Evolutionary conservation across 1,284 basidiomycete genomes (phyloP), one percentile per base, ranked within the genome.

Genomic region (Microbotryomycetes sp.): DNA sequence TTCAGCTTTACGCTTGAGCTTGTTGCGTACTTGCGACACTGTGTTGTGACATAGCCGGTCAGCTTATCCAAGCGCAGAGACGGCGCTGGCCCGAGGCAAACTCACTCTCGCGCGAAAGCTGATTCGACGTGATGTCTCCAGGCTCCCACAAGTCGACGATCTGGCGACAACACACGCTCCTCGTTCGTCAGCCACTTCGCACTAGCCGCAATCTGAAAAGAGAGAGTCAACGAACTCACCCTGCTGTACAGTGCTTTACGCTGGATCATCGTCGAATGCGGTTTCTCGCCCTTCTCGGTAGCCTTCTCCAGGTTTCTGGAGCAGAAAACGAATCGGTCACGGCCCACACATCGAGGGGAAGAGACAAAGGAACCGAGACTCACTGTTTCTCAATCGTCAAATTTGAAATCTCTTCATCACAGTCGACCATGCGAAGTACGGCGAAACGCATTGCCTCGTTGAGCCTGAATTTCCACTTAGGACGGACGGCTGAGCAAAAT

Each of bases 31-130:
- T n/a, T n/a, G n/a, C n/a, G n/a, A n/a, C n/a, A n/a, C n/a, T n/a
- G n/a, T n/a, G n/a, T n/a, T n/a, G n/a, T n/a, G n/a, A n/a, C n/a
- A n/a, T n/a, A n/a, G n/a, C n/a, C n/a, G n/a, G n/a, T n/a, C n/a
- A n/a, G n/a, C n/a, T n/a, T n/a, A n/a, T n/a, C n/a, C n/a, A n/a
- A n/a, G n/a, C n/a, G n/a, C n/a, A n/a, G n/a, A n/a, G n/a, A n/a
- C n/a, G n/a, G n/a, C n/a, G n/a, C n/a, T n/a, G n/a, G n/a, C n/a
- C n/a, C 36, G 9, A 12, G 36, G 9, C 36, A 42, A 9, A 19
- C 70, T 45, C 28, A 71, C 70, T 64, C 63, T 72, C 71, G 30
- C 71, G 61, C 12, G 69, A 70, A 16, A 72, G 54, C 56, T 69
- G 71, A 50, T 72, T 72, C 48, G 64, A 56, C 12, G 59, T 59